phyloP scores from a whole-genome alignment of 352 stramenopile species.

The Thraustotheca clavata region DNA sequence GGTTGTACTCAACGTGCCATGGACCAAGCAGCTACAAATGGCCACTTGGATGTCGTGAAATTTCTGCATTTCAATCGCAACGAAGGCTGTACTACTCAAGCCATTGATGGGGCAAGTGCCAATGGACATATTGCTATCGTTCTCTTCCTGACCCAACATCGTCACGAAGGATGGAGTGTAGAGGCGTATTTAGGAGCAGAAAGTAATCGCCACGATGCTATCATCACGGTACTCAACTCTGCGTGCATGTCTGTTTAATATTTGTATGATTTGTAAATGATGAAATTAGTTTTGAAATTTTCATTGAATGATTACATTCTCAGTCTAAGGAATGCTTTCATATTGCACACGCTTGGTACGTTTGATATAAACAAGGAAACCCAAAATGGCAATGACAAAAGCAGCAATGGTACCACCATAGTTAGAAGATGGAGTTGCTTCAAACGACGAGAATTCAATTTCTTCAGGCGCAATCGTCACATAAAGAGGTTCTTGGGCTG shows the following conservation, averaged over 20 bases:
- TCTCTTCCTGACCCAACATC: not conserved
- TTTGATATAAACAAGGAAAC: no score
- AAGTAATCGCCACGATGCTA: not conserved
- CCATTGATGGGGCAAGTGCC: not conserved
- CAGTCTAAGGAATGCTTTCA: no score
- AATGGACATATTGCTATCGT: not conserved
- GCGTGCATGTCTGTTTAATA: no score
- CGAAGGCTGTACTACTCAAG: not conserved
- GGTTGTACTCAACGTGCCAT: not conserved
- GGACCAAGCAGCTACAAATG: not conserved
- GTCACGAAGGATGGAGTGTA: not conserved
- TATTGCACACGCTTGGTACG: not conserved
- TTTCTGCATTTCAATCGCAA: not conserved
- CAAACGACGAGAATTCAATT: not conserved
- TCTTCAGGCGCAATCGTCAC: not conserved
- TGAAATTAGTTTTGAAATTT: no score
- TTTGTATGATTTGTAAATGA: no score
- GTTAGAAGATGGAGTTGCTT: not conserved
- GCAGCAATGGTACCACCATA: not conserved
- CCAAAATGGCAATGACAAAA: not conserved
- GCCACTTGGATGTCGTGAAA: constrained; percentile 2
- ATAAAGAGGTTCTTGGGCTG: not conserved
- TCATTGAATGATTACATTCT: no score
- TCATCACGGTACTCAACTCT: not conserved
- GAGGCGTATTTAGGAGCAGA: not conserved